Evolutionary conservation across 164 flowering plant species (phyloP).

Genomic region (Tetrastigma voinierianum): DNA sequence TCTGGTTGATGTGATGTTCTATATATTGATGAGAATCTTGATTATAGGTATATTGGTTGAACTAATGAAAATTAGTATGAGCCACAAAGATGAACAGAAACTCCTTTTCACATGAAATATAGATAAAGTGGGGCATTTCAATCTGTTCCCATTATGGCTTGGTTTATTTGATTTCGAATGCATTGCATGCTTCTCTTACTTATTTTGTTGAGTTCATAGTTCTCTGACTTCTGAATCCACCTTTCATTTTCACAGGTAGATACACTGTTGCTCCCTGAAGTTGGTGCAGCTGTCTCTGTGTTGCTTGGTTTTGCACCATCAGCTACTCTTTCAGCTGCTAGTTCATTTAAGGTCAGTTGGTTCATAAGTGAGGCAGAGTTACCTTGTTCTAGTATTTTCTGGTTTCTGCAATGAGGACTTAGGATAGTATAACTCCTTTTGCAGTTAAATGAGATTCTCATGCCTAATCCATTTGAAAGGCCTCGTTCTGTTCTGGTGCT

Average conservation of each 20-base stretch:
- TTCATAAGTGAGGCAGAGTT: not conserved
- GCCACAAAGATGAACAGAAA: too few species aligned
- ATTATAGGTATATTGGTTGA: too few species aligned
- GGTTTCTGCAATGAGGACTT: not conserved
- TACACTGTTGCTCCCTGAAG: conserved; percentile 53
- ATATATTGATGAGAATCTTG: too few species aligned
- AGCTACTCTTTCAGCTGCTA: conserved; percentile 55
- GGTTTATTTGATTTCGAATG: too few species aligned
- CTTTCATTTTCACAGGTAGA: conserved; percentile 34
- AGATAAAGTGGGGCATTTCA: too few species aligned
- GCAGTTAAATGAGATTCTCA: conserved; percentile 80
- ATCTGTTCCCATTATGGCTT: too few species aligned
- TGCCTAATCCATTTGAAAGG: conserved; percentile 86
- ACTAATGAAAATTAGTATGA: too few species aligned
- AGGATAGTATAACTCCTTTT: conserved; percentile 12
- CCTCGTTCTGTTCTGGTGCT: conserved; percentile 78
- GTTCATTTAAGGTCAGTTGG: conserved; percentile 61
- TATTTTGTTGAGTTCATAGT: too few species aligned
- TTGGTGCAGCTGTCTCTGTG: conserved; percentile 77
- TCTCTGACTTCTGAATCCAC: too few species aligned
- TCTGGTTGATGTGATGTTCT: too few species aligned
- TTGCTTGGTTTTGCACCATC: conserved; percentile 91
- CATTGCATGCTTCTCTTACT: too few species aligned
- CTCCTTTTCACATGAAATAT: too few species aligned
- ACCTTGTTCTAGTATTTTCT: not conserved